These are phyloP conservation scores for Pinus tabuliformis DNA, from an alignment of 75 land plant genomes.

Conservation along the genomic window DNA sequence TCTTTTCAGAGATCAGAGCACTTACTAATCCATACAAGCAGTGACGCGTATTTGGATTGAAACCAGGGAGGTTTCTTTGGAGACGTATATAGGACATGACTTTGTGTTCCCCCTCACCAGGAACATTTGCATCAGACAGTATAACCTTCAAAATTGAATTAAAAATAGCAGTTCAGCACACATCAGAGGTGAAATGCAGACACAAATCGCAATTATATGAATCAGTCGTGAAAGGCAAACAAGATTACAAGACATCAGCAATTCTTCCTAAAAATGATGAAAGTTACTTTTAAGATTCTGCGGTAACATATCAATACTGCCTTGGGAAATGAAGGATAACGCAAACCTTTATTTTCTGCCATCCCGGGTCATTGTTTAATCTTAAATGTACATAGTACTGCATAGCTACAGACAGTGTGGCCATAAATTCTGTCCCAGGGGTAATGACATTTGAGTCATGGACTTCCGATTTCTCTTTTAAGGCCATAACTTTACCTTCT, in stretches of 20 bases:
- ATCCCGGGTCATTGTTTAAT: constrained; percentile 68
- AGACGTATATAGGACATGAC: constrained; percentile 95
- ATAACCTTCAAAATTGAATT: constrained; percentile 79
- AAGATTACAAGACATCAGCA: background rate
- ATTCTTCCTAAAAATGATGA: constrained; percentile 1
- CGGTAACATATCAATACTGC: background rate
- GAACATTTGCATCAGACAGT: constrained; percentile 96
- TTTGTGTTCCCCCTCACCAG: constrained; percentile 99
- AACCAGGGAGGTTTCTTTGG: constrained; percentile 87
- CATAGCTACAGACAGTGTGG: constrained; percentile 77
- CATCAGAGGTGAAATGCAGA: constrained; percentile 13
- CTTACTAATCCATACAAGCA: constrained; percentile 95
- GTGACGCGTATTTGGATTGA: constrained; percentile 90
- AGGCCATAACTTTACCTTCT: constrained; percentile 38
- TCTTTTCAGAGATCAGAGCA: background rate
- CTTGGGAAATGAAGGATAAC: background rate
- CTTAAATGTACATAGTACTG: constrained; percentile 80
- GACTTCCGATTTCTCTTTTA: constrained; percentile 68
- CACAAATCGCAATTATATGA: constrained; percentile 15
- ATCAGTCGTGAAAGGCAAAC: background rate
- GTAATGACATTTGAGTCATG: constrained; percentile 95
- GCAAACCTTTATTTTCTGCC: constrained; percentile 69
- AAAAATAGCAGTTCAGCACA: constrained; percentile 30
- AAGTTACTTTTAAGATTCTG: constrained; percentile 7
- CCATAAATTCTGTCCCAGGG: constrained; percentile 96